These are phyloP conservation scores for Bipolaris cookei DNA, from an alignment of 2,329 filamentous ascomycete species.

Conservation along the genomic window DNA sequence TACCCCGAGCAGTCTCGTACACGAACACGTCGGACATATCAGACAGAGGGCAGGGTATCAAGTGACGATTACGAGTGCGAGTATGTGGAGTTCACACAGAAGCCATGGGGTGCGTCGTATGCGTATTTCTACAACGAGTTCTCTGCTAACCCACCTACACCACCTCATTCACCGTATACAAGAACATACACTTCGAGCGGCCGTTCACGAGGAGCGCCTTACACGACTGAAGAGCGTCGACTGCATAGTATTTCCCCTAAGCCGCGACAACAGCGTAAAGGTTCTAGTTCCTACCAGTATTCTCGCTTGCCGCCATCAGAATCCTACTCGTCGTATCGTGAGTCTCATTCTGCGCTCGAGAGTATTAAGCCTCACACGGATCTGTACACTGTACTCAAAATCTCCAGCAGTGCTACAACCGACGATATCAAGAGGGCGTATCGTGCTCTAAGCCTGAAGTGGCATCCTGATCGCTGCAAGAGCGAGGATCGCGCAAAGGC, in stretches of 20 bases:
- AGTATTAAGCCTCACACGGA: slow-evolving; percentile 52
- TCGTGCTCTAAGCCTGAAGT: slow-evolving; percentile 92
- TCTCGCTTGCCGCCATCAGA: background rate
- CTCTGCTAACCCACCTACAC: background rate
- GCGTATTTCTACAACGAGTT: background rate
- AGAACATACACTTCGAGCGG: background rate
- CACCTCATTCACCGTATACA: background rate
- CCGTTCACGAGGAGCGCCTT: background rate
- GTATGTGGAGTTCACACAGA: background rate
- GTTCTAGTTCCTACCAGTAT: too few species aligned
- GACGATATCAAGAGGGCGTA: slow-evolving; percentile 95
- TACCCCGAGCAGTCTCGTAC: background rate
- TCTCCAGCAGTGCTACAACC: slow-evolving; percentile 74
- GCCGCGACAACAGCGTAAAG: too few species aligned
- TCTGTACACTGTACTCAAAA: slow-evolving; percentile 82
- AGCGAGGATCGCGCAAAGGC: slow-evolving; percentile 19
- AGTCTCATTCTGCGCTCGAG: background rate
- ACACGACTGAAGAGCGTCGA: background rate
- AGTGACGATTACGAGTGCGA: background rate
- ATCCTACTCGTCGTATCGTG: background rate
- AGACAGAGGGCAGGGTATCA: background rate
- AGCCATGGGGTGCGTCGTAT: background rate
- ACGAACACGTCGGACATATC: background rate
- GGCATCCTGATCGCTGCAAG: slow-evolving; percentile 73
- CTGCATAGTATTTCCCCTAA: background rate